Percentiles rank a stretch among this genome's conserved stretches.
Conservation (phyloP, 345 rosid genomes). For the Ceriops zippeliana region DNA sequence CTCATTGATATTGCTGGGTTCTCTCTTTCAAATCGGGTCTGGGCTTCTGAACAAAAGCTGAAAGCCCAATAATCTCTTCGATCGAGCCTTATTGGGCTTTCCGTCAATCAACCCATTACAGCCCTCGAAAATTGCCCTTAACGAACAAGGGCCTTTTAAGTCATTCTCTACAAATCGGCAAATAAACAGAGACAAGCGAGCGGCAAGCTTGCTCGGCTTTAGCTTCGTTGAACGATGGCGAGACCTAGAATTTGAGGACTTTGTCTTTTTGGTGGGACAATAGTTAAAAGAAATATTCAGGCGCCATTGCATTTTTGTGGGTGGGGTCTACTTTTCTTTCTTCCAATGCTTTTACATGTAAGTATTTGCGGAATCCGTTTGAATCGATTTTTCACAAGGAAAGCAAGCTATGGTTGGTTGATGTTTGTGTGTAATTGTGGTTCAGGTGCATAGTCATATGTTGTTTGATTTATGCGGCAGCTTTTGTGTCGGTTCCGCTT, state of each 20-base stretch:
- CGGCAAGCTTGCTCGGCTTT: neutral
- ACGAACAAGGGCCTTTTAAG: slow-evolving; percentile 7
- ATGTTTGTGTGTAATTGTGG: too few relatives aligned
- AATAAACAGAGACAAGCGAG: neutral
- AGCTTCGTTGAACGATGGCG: neutral
- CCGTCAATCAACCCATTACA: neutral
- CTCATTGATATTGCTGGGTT: neutral
- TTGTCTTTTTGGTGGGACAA: neutral
- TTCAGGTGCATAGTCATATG: too few relatives aligned
- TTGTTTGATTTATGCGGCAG: too few relatives aligned
- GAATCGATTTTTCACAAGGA: too few relatives aligned
- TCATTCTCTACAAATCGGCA: neutral
- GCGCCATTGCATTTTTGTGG: too few relatives aligned
- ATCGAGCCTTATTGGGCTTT: neutral
- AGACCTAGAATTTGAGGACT: neutral
- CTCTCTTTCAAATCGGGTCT: neutral
- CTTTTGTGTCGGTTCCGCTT: neutral
- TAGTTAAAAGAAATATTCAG: too few relatives aligned
- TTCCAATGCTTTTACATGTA: too few relatives aligned
- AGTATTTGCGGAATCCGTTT: too few relatives aligned
- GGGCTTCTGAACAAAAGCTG: neutral
- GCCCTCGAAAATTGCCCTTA: neutral
- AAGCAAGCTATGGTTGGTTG: too few relatives aligned
- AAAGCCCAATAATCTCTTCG: neutral
- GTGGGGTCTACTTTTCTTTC: too few relatives aligned